Evolutionary conservation across 1,284 basidiomycete species (phyloP).

Genomic region (Lignosus rhinocerotis): DNA sequence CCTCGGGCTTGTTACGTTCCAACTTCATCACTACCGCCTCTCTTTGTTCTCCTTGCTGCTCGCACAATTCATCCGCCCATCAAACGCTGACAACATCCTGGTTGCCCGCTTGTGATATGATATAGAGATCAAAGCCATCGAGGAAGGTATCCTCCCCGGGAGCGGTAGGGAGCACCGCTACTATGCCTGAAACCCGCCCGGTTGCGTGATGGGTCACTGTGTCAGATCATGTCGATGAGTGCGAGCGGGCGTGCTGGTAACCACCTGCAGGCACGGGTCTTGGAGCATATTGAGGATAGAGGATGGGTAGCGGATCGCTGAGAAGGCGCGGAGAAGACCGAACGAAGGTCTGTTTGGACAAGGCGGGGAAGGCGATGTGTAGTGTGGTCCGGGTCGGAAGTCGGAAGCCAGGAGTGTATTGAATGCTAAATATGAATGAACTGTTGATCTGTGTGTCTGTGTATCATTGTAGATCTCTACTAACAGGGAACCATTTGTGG

Average conservation of each 20-base stretch:
- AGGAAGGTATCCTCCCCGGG: not conserved
- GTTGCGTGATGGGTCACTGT: too few species aligned
- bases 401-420: not conserved
- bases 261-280: too few species aligned
- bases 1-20: too few species aligned
- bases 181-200: not conserved
- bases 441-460: not conserved
- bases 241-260: too few species aligned
- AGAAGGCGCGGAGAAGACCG: not conserved
- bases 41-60: not conserved
- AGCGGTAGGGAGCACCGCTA: not conserved
- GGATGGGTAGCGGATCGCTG: too few species aligned
- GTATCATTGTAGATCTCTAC: not conserved
- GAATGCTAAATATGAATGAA: not conserved
- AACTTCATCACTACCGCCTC: too few species aligned
- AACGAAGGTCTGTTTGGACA: not conserved
- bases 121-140: slow-evolving; percentile 3
- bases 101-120: not conserved
- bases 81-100: not conserved
- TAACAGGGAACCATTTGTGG: not conserved
- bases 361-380: too few species aligned
- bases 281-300: too few species aligned
- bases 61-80: not conserved
- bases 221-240: too few species aligned
- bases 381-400: too few species aligned